Base-by-base conservation (phyloP, 2,329 filamentous ascomycete genomes). In the Fusarium nodosum region DNA sequence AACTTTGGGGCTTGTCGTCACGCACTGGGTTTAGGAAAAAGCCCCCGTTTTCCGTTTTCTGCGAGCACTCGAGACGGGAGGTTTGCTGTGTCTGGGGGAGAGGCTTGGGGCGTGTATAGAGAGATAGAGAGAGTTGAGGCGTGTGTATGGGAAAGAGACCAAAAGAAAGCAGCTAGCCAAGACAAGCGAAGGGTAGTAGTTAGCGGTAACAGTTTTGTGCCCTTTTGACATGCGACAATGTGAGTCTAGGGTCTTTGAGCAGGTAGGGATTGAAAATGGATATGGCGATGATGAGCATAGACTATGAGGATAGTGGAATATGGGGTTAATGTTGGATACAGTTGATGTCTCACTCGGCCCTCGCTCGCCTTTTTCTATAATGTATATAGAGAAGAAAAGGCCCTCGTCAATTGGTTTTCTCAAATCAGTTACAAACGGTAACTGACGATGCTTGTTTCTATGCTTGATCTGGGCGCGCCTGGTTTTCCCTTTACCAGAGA, bases 1-100 rank as follows among this genome's bases (percentile, higher is more conserved):
- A 64, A 41, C 41, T 64, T 39, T 50, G 38, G 39, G 52, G 56
- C 44, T 63, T 60, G 60, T 52, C 54, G 62, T 65, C 62, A 65
- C 46, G 50, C 51, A 41, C 47, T 56, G 24, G 33, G 42, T 52
- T 26, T 33, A 30, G 41, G 16, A 3, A 33, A 41, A 50, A 26
- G n/a, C 47, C 47, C 50, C 57, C 28, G 59, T 62, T 55, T 62
- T 45, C 56, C 58, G 58, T 39, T 62, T 55, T 33, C 59, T 39
- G 39, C 33, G 46, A 61, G 30, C 39, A 38, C 56, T 62, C 36
- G 39, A 56, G 30, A 41, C 48, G 41, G 26, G 57, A 36, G 42
- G 44, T 64, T 34, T 34, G 30, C 26, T 64, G 42, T n/a, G 59
- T 62, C 60, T 62, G 39, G 57, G 46, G 59, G 31, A 26, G 9